These are phyloP conservation scores for Neoascochyta sp. DNA, from an alignment of 2,329 filamentous ascomycete species.

Conservation along the genomic window DNA sequence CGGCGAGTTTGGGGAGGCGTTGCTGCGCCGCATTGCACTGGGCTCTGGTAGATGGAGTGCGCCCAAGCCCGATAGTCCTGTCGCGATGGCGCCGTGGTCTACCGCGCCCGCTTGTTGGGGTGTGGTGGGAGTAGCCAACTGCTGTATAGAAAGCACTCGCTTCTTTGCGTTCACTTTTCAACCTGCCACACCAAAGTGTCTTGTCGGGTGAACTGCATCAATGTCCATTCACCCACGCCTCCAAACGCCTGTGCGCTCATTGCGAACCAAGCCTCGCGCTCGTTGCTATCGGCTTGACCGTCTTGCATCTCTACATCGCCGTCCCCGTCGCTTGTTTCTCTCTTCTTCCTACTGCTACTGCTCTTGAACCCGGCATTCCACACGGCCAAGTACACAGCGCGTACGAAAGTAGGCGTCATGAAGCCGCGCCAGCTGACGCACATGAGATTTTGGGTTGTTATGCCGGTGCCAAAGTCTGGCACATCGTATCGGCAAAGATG, in stretches of 20 bases:
- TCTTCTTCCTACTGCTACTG: constrained; percentile 9
- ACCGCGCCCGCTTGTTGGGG: no score
- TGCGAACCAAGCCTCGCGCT: constrained; percentile 25
- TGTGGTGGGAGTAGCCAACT: no score
- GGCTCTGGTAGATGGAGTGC: no score
- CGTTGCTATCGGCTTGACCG: constrained; percentile 4
- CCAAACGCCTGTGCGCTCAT: constrained; percentile 32
- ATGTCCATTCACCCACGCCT: constrained; percentile 23
- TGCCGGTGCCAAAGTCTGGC: constrained; percentile 43
- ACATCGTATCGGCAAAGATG: constrained; percentile 66
- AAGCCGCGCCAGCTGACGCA: constrained; percentile 45
- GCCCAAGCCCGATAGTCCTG: no score
- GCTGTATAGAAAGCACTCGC: no score
- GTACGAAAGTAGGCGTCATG: constrained; percentile 35
- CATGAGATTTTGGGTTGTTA: constrained; percentile 24
- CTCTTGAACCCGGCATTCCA: constrained; percentile 18
- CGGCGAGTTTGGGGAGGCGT: no score
- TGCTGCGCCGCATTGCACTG: no score
- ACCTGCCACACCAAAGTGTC: constrained; percentile 37
- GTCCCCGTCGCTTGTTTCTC: constrained; percentile 6
- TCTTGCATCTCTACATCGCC: constrained; percentile 11
- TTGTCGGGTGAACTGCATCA: constrained; percentile 31
- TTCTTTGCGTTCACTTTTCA: constrained; percentile 12
- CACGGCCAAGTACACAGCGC: constrained; percentile 24
- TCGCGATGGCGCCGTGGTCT: no score